Evolutionary conservation across 78 protist genomes (phyloP).

Genomic region (Goniomonas avonlea): DNA sequence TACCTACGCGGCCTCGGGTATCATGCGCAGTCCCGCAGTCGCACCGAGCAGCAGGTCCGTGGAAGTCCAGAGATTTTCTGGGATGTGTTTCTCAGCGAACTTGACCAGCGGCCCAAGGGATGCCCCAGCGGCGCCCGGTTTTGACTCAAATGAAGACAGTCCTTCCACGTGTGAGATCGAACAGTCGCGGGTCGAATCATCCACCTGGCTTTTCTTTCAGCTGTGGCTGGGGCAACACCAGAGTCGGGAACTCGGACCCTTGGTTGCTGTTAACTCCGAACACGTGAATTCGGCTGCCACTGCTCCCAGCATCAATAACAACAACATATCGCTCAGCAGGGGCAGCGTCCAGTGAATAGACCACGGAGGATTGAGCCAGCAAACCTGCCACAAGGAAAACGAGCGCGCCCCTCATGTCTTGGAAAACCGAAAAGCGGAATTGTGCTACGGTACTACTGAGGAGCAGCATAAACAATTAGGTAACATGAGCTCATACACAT

Average conservation of each 20-base stretch:
- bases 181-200: too few relatives aligned
- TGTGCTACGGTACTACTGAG: too few relatives aligned
- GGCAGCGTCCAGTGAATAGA: too few relatives aligned
- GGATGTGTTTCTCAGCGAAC: constrained; percentile 13
- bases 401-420: too few relatives aligned
- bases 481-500: too few relatives aligned
- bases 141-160: neutral
- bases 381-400: too few relatives aligned
- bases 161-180: too few relatives aligned
- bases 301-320: constrained; percentile 29
- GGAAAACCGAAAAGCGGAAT: too few relatives aligned
- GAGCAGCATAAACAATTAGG: too few relatives aligned
- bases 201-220: constrained; percentile 11
- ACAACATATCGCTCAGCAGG: too few relatives aligned
- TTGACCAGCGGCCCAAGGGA: neutral
- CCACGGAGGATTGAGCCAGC: too few relatives aligned
- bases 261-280: neutral
- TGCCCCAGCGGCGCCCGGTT: neutral
- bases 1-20: too few relatives aligned
- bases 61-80: neutral
- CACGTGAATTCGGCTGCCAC: constrained; percentile 9
- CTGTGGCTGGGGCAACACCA: neutral
- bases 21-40: constrained; percentile 3
- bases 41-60: neutral
- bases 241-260: neutral